These are phyloP conservation scores for Fusarium tuaranense DNA, from an alignment of 2,329 filamentous ascomycete species.

Conservation along the genomic window DNA sequence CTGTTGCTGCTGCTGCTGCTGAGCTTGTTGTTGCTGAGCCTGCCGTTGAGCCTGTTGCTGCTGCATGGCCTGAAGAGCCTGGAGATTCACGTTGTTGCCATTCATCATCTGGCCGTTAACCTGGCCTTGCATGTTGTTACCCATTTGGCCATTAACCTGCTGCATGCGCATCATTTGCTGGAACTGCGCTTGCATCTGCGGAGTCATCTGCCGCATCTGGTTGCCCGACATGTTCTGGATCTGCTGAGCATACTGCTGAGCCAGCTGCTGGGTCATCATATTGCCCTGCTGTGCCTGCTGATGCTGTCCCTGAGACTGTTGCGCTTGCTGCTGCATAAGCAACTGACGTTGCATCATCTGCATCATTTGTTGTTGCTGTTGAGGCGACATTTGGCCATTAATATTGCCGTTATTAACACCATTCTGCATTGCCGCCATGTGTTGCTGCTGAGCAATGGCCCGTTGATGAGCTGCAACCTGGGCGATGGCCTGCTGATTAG, in stretches of 20 bases:
- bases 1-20: conserved; percentile 37
- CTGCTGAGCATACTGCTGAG: conserved; percentile 58
- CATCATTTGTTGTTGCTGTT: conserved; percentile 55
- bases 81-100: conserved; percentile 54
- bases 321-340: conserved; percentile 51
- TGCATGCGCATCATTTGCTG: conserved; percentile 53
- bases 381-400: conserved; percentile 52
- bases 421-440: conserved; percentile 56
- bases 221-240: conserved; percentile 55
- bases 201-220: conserved; percentile 50
- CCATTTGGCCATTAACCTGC: conserved; percentile 47
- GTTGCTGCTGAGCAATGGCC: conserved; percentile 58
- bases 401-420: conserved; percentile 52
- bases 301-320: conserved; percentile 37
- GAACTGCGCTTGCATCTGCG: conserved; percentile 51
- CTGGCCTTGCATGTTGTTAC: conserved; percentile 47
- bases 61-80: conserved; percentile 54
- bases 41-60: conserved; percentile 51
- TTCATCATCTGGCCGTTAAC: conserved; percentile 56
- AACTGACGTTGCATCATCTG: conserved; percentile 54
- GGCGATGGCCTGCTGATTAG: conserved; percentile 54
- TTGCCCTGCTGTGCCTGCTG: conserved; percentile 49
- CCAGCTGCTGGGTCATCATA: conserved; percentile 56
- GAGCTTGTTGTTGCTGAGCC: conserved; percentile 49
- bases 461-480: conserved; percentile 64